phyloP scores from a whole-genome alignment of 805 yeast genomes.

The Saccharomycopsis guyanensis region DNA sequence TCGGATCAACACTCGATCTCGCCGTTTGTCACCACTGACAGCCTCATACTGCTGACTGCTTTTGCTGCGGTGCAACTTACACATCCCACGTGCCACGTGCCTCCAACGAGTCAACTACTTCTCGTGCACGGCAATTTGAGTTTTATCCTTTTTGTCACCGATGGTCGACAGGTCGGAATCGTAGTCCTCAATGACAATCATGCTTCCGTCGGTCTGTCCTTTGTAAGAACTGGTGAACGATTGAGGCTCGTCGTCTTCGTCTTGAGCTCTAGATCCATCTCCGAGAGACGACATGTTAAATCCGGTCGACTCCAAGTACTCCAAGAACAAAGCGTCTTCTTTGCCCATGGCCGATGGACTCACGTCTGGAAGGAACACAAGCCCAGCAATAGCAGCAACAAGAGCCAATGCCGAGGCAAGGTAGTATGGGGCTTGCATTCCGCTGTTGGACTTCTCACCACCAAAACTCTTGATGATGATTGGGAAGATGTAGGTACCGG shows the following conservation, averaged over 20 bases:
- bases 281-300: constrained; percentile 61
- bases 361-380: constrained; percentile 70
- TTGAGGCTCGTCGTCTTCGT: not conserved
- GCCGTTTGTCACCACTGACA: too few species aligned
- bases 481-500: constrained; percentile 86
- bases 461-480: constrained; percentile 55
- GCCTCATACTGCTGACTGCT: too few species aligned
- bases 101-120: too few species aligned
- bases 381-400: constrained; percentile 59
- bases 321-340: constrained; percentile 68
- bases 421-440: constrained; percentile 73
- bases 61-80: too few species aligned
- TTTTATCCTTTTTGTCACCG: not conserved
- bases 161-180: not conserved
- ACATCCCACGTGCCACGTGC: too few species aligned
- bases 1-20: too few species aligned
- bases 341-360: constrained; percentile 75
- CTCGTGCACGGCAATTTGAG: too few species aligned
- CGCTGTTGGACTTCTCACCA: constrained; percentile 44
- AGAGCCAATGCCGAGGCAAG: constrained; percentile 72
- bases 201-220: not conserved
- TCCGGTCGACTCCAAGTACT: constrained; percentile 59
- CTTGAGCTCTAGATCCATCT: too few species aligned
- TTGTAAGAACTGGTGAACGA: not conserved
- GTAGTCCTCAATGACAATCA: not conserved